phyloP scores from a whole-genome alignment of 768 basidiomycete genomes.

The Brasilioporus rufonigricans region DNA sequence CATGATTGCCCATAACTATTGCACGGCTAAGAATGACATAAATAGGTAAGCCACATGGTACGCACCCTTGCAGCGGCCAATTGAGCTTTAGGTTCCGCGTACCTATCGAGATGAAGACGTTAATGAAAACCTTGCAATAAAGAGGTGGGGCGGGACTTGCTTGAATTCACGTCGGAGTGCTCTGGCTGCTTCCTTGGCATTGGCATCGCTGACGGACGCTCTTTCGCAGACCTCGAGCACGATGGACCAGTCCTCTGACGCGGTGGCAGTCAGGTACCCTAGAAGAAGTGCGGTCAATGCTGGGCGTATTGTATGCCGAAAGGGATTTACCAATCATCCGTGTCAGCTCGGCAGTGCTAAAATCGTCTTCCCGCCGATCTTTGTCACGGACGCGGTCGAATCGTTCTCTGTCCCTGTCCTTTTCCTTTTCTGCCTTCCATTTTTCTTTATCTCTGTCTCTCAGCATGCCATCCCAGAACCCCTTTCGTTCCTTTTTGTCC shows the following conservation, averaged over 20 bases:
- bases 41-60: slow-evolving; percentile 8
- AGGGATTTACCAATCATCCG: slow-evolving; percentile 62
- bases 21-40: background rate
- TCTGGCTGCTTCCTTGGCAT: slow-evolving; percentile 81
- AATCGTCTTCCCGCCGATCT: slow-evolving; percentile 42
- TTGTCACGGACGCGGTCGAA: slow-evolving; percentile 31
- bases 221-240: slow-evolving; percentile 86
- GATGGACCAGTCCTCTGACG: slow-evolving; percentile 78
- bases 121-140: slow-evolving; percentile 9
- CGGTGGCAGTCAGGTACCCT: slow-evolving; percentile 76
- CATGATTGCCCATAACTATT: slow-evolving; percentile 87
- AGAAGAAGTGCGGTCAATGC: background rate
- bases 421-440: slow-evolving; percentile 29
- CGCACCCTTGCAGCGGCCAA: slow-evolving; percentile 73
- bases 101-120: slow-evolving; percentile 38
- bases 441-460: slow-evolving; percentile 36
- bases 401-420: slow-evolving; percentile 37
- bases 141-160: slow-evolving; percentile 34
- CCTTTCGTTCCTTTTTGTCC: slow-evolving; percentile 51
- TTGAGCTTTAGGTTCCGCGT: slow-evolving; percentile 73
- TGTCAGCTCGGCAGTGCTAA: slow-evolving; percentile 52
- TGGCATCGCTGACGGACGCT: slow-evolving; percentile 65
- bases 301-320: background rate
- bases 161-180: slow-evolving; percentile 87
- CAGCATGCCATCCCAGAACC: slow-evolving; percentile 49